A percentile compares a stretch with the other conserved stretches of the same genome.
phyloP scores from a whole-genome alignment of 78 protist genomes.

The Ministeria vibrans region DNA sequence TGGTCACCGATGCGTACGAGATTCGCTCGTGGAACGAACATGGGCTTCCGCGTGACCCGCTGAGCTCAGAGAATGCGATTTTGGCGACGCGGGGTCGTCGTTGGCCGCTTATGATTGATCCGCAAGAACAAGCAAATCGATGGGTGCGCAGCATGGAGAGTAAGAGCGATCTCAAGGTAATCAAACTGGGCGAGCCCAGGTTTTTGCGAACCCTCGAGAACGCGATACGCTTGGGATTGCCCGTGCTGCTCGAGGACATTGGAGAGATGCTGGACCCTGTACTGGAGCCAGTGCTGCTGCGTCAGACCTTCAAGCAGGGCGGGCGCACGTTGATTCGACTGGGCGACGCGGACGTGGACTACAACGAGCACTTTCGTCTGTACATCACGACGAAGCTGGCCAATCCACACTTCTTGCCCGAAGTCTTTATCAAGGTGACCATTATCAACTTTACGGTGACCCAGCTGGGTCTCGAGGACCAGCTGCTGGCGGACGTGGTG shows the following conservation, averaged over 20 bases:
- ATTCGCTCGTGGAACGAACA: slow-evolving; percentile 56
- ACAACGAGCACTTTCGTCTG: slow-evolving; percentile 45
- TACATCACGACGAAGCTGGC: slow-evolving; percentile 70
- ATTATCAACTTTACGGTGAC: slow-evolving; percentile 82
- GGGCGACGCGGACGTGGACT: slow-evolving; percentile 63
- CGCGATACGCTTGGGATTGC: slow-evolving; percentile 48
- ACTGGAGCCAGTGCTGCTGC: slow-evolving; percentile 54
- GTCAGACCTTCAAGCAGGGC: slow-evolving; percentile 36
- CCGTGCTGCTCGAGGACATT: slow-evolving; percentile 67
- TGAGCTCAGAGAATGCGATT: slow-evolving; percentile 62
- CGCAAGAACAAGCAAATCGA: slow-evolving; percentile 72
- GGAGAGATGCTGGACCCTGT: slow-evolving; percentile 72
- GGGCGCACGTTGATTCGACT: slow-evolving; percentile 56
- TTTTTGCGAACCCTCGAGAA: slow-evolving; percentile 44
- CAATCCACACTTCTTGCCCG: slow-evolving; percentile 72
- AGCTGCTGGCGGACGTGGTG: slow-evolving; percentile 65
- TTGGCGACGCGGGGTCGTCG: slow-evolving; percentile 36
- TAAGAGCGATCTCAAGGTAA: slow-evolving; percentile 9
- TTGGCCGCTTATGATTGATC: slow-evolving; percentile 82
- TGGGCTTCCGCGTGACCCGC: slow-evolving; percentile 67
- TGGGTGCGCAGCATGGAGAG: slow-evolving; percentile 64
- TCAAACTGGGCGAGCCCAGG: slow-evolving; percentile 45
- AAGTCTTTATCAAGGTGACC: slow-evolving; percentile 63
- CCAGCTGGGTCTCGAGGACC: slow-evolving; percentile 50
- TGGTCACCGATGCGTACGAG: slow-evolving; percentile 52